A percentile compares a stretch with the other conserved stretches of the same genome.
These are phyloP conservation scores for Termitomyces sp. DNA, from an alignment of 768 basidiomycete species.

Conservation along the genomic window DNA sequence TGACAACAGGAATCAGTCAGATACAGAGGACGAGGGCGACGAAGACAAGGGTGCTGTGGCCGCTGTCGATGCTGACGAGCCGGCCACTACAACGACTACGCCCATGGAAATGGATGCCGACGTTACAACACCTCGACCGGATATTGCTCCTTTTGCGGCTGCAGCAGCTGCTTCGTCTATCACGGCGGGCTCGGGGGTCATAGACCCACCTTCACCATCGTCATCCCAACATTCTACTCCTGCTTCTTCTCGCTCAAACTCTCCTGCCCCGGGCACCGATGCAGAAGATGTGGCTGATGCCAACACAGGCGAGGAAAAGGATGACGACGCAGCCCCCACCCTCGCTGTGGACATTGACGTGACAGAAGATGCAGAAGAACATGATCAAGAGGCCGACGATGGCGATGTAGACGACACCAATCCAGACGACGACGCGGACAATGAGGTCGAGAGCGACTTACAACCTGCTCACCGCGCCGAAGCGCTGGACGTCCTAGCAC, in stretches of 20 bases:
- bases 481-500: conserved; percentile 81
- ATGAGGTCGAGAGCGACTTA: conserved; percentile 58
- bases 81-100: conserved; percentile 15
- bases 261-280: conserved; percentile 23
- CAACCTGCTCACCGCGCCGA: conserved; percentile 82
- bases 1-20: conserved; percentile 20
- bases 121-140: conserved; percentile 20
- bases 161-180: conserved; percentile 41
- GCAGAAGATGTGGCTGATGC: conserved; percentile 3
- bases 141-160: conserved; percentile 24
- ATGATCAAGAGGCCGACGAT: conserved; percentile 25
- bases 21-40: conserved; percentile 17
- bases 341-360: conserved; percentile 15
- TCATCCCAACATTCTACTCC: conserved; percentile 27
- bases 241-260: conserved; percentile 35
- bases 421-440: conserved; percentile 36
- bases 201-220: conserved; percentile 31
- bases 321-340: neutral
- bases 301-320: conserved; percentile 12
- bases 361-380: conserved; percentile 21
- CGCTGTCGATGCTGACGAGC: conserved; percentile 14
- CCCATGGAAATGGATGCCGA: conserved; percentile 23
- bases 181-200: conserved; percentile 37
- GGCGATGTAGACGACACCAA: conserved; percentile 27
- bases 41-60: conserved; percentile 23